These are phyloP conservation scores for Pseudonitzschia multistriata DNA, from an alignment of 108 stramenopile genomes.

Conservation along the genomic window DNA sequence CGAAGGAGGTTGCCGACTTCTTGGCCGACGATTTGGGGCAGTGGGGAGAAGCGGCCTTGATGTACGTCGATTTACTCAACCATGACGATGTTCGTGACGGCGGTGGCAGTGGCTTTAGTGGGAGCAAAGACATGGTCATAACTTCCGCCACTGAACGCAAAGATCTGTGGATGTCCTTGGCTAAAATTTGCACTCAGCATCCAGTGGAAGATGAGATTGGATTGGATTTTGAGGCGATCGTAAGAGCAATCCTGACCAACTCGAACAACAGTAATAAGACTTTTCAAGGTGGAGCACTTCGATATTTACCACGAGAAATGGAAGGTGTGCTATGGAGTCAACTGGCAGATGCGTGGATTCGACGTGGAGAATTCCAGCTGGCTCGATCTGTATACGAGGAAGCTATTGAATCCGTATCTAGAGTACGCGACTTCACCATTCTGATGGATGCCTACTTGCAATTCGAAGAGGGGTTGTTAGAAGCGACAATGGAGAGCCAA, in stretches of 20 bases:
- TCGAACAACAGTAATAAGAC: conserved; percentile 24
- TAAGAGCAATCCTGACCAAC: conserved; percentile 63
- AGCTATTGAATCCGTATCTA: conserved; percentile 76
- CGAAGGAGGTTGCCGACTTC: conserved; percentile 51
- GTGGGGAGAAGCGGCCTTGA: conserved; percentile 84
- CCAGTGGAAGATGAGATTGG: conserved; percentile 75
- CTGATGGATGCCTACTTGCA: conserved; percentile 95
- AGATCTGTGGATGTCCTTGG: conserved; percentile 94
- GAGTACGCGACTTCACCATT: conserved; percentile 96
- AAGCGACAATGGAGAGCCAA: conserved; percentile 78
- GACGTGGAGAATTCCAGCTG: conserved; percentile 93
- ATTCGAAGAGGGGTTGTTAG: conserved; percentile 95
- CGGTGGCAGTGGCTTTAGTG: neutral
- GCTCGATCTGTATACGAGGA: conserved; percentile 97
- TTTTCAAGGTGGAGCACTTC: conserved; percentile 13
- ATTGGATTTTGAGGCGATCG: conserved; percentile 86
- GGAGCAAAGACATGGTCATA: neutral
- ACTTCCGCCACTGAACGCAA: conserved; percentile 48
- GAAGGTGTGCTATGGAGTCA: conserved; percentile 94
- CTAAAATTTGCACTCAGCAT: conserved; percentile 85
- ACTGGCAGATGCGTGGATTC: conserved; percentile 93
- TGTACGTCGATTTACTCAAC: conserved; percentile 86
- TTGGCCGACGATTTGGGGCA: conserved; percentile 35
- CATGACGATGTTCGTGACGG: conserved; percentile 37
- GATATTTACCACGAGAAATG: conserved; percentile 77